Evolutionary conservation across 1,284 basidiomycete genomes (phyloP).

Genomic region (Salmacisia buchloeana): DNA sequence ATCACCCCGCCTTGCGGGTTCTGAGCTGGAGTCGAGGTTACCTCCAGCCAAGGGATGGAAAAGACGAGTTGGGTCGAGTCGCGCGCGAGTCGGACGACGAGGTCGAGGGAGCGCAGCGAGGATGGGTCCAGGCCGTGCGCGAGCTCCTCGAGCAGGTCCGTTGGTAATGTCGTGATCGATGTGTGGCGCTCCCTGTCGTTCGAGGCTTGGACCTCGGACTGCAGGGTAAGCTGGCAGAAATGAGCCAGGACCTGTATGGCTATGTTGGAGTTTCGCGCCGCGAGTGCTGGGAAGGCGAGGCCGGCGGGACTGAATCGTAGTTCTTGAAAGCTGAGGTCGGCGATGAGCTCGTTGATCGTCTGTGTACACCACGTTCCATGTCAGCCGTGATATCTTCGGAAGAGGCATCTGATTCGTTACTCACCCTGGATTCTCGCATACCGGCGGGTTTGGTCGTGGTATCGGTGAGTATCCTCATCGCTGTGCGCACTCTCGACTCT

Average conservation of each 20-base stretch:
- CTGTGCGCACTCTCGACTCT: neutral
- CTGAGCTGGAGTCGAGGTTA: neutral
- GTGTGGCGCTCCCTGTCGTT: neutral
- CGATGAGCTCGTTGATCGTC: neutral
- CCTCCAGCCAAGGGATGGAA: neutral
- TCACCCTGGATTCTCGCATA: neutral
- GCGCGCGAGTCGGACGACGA: neutral
- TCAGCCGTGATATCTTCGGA: neutral
- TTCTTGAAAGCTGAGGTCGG: neutral
- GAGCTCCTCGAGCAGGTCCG: neutral
- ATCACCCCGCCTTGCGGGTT: too few species aligned
- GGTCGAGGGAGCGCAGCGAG: neutral
- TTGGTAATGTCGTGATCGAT: neutral
- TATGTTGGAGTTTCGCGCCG: neutral
- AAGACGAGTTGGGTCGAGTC: neutral
- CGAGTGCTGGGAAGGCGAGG: neutral
- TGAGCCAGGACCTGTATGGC: neutral
- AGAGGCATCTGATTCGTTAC: neutral
- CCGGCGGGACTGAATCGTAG: neutral
- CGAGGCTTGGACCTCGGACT: neutral
- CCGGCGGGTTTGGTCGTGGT: too few species aligned
- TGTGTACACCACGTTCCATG: neutral
- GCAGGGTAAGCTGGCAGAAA: neutral
- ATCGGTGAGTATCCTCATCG: too few species aligned
- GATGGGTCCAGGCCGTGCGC: neutral